Base-by-base conservation (phyloP, 306 rosid genomes). In the Datisca glomerata region DNA sequence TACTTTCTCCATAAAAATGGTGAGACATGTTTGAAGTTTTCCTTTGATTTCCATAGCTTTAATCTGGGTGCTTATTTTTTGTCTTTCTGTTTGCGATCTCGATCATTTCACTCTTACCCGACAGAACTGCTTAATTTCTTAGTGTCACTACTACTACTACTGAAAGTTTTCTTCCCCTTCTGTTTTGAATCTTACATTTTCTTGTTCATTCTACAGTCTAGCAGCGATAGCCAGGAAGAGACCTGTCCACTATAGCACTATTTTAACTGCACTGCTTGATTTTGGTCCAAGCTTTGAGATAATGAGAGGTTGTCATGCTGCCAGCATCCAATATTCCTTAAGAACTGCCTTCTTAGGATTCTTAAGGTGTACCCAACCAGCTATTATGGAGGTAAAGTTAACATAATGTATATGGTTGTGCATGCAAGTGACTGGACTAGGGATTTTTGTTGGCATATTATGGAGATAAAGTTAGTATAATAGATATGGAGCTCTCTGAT, bases 281-380 rank as follows among this genome's bases (percentile, higher is more conserved):
- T 84, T 84, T 70, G 68, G 72, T 65, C 83, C 74, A 50, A 80
- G 72, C 65, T 51, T 73, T 64, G 91, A 78, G 61, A 54, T 53
- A 24, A 50, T 47, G 34, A 84, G 70, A 66, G 95, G 81, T 55
- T 80, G 68, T 53, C 98, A 89, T 64, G 61, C 65, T 68, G 66
- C 91, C 35, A 89, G 98, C 53, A 53, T 89, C 55, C 83, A 72
- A 40, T 84, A 70, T 64, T 89, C 95, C 38, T 47, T 84, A 43
- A 80, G 95, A 75, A 77, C 84, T 58, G 93, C 95, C 4, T 74
- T 84, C 60, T 62, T 89, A 76, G 98, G 93, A 48, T 89, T 89
- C 77, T 79, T 89, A 47, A 68, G 93, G 72, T 80, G 86, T 68
- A 63, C 86, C 62, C 63, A 73, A 63, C 76, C 77, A 23, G 70